Evolutionary conservation across 257 asterid species (phyloP).

Genomic region (Thymus mandschuricus): DNA sequence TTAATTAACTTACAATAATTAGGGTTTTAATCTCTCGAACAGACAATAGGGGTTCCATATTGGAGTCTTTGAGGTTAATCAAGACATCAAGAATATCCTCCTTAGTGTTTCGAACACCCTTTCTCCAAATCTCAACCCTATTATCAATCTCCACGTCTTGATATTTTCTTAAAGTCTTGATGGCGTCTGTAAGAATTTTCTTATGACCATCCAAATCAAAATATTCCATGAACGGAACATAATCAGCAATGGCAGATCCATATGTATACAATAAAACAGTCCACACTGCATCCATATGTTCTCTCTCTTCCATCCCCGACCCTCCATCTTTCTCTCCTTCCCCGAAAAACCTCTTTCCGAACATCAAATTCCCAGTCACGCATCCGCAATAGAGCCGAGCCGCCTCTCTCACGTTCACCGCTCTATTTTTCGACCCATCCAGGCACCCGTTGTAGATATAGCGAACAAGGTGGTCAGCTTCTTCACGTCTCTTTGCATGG

Average conservation of each 20-base stretch:
- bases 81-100: slow-evolving; percentile 44
- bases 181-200: slow-evolving; percentile 20
- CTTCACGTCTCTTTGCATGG: slow-evolving; percentile 31
- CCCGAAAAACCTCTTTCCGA: too few relatives aligned
- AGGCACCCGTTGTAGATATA: too few relatives aligned
- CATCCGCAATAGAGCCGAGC: too few relatives aligned
- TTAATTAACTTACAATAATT: slow-evolving; percentile 31
- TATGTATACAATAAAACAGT: background rate
- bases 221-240: slow-evolving; percentile 29
- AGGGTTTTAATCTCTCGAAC: slow-evolving; percentile 38
- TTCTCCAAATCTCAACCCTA: slow-evolving; percentile 40
- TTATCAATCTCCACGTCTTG: slow-evolving; percentile 30
- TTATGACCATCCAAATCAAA: slow-evolving; percentile 44
- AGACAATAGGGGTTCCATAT: slow-evolving; percentile 26
- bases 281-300: slow-evolving; percentile 33
- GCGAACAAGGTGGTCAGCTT: too few relatives aligned
- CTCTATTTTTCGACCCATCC: too few relatives aligned
- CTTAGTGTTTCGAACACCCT: slow-evolving; percentile 27
- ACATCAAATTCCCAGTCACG: too few relatives aligned
- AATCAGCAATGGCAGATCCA: too few relatives aligned
- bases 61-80: slow-evolving; percentile 30
- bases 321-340: slow-evolving; percentile 45
- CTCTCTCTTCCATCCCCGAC: slow-evolving; percentile 40
- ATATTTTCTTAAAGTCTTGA: slow-evolving; percentile 17
- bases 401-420: too few relatives aligned